A percentile compares a stretch with the other conserved stretches of the same genome.
Conservation (phyloP, 1,284 basidiomycete genomes). For the Ustilago shanxiensis region DNA sequence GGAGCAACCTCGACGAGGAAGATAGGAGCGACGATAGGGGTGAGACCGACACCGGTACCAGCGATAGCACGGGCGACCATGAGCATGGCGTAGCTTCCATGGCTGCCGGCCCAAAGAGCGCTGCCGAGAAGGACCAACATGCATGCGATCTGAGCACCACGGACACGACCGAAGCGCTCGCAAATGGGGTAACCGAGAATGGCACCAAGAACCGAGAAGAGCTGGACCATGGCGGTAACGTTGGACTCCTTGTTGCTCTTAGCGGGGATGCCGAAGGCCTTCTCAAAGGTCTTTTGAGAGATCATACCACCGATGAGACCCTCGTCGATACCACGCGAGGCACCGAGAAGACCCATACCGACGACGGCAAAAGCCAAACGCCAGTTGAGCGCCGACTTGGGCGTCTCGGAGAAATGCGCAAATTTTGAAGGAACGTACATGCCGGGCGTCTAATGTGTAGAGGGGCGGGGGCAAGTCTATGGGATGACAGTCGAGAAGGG, state of each 20-base stretch:
- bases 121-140: conserved; percentile 38
- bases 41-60: conserved; percentile 44
- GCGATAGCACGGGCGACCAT: conserved; percentile 34
- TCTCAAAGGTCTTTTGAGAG: conserved; percentile 48
- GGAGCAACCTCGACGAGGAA: conserved; percentile 50
- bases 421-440: conserved; percentile 51
- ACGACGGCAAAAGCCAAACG: conserved; percentile 41
- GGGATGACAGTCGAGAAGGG: background rate
- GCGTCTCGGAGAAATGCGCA: conserved; percentile 48
- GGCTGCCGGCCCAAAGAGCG: conserved; percentile 38
- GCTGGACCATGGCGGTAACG: conserved; percentile 52
- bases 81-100: conserved; percentile 40
- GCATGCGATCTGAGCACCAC: conserved; percentile 42
- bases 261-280: conserved; percentile 29
- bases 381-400: conserved; percentile 52
- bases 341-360: conserved; percentile 50
- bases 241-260: conserved; percentile 46
- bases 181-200: conserved; percentile 45
- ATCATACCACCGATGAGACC: conserved; percentile 50
- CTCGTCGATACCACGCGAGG: conserved; percentile 52
- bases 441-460: background rate
- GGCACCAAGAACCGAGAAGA: conserved; percentile 48
- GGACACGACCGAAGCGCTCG: conserved; percentile 42
- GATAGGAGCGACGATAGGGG: conserved; percentile 40
- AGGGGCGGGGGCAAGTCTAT: conserved; percentile 25